Evolutionary conservation across 2,329 filamentous ascomycete genomes (phyloP), one percentile per base, ranked within the genome.

Genomic region (Alternaria longipes): DNA sequence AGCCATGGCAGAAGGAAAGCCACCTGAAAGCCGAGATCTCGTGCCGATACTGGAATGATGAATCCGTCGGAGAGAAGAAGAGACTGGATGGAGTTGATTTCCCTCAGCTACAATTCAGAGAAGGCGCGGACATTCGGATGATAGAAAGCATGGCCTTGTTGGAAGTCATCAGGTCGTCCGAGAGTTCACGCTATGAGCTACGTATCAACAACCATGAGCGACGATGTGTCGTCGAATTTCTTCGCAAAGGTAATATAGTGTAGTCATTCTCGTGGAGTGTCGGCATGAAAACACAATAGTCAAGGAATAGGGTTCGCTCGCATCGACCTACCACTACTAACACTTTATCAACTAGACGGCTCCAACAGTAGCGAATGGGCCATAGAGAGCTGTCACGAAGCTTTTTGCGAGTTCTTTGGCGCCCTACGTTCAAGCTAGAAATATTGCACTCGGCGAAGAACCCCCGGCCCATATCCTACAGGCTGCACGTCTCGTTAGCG

Each of bases 171-270:
- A 28, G 52, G 16, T 46, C 40, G 20, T 38, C 28, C 30, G 14
- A 9, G 22, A 28, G 41, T 28, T 22, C 9, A 32, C 18, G 40
- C 34, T 22, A 34, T 30, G 41, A 30, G 24, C 28, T 40, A 46
- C 26, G 16, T 32, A 28, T 46, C 28, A 32, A 28, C 11, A 28
- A 28, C 16, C 24, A 26, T 34, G 26, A 54, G 16, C 52, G 28
- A 45, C 45, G 52, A 41, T 54, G 52, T 41, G 40, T 54, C 16
- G 51, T 54, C 38, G 51, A 54, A 16, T 54, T 54, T 32, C 46
- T 54, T 26, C n/a, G 34, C n/a, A 18, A 45, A 22, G 52, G 52
- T 54, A 54, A 45, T 41, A 53, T 22, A 11, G 14, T 16, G 14
- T 46, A 8, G 11, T 46, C 14, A 46, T 26, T 6, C 20, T 26